Conservation (phyloP, 73 alveolate genomes). For the Diophrys sp. region DNA sequence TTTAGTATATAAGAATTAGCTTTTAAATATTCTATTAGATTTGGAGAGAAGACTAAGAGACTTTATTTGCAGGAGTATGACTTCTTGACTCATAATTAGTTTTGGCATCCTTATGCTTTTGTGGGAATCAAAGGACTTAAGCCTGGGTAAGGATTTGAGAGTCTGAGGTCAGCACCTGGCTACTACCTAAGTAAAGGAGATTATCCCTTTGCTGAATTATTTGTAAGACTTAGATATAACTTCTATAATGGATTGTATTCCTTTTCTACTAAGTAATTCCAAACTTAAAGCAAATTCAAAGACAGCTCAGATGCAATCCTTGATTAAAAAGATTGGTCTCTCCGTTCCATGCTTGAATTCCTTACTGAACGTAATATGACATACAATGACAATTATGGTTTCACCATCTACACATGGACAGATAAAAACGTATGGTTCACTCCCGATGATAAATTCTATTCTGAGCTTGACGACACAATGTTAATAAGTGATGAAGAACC, state of each 20-base stretch:
- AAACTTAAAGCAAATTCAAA: slow-evolving; percentile 6
- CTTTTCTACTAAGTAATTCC: slow-evolving; percentile 45
- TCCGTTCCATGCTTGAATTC: too few species aligned
- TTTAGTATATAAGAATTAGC: slow-evolving; percentile 57
- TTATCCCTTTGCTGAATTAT: slow-evolving; percentile 60
- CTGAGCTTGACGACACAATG: slow-evolving; percentile 21
- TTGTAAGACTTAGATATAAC: slow-evolving; percentile 50
- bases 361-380: too few species aligned
- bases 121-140: slow-evolving; percentile 68
- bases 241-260: slow-evolving; percentile 36
- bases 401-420: too few species aligned
- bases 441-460: too few species aligned
- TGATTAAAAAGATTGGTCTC: slow-evolving; percentile 20
- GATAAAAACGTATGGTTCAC: too few species aligned
- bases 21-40: slow-evolving; percentile 21
- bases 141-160: slow-evolving; percentile 69
- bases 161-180: slow-evolving; percentile 59
- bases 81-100: slow-evolving; percentile 31
- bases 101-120: slow-evolving; percentile 73
- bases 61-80: slow-evolving; percentile 17
- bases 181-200: slow-evolving; percentile 42
- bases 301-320: slow-evolving; percentile 26
- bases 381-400: too few species aligned
- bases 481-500: slow-evolving; percentile 17
- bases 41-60: slow-evolving; percentile 39